A percentile compares a stretch with the other conserved stretches of the same genome.
phyloP scores from a whole-genome alignment of 1,284 basidiomycete species.

The Taiwanofungus camphoratus region DNA sequence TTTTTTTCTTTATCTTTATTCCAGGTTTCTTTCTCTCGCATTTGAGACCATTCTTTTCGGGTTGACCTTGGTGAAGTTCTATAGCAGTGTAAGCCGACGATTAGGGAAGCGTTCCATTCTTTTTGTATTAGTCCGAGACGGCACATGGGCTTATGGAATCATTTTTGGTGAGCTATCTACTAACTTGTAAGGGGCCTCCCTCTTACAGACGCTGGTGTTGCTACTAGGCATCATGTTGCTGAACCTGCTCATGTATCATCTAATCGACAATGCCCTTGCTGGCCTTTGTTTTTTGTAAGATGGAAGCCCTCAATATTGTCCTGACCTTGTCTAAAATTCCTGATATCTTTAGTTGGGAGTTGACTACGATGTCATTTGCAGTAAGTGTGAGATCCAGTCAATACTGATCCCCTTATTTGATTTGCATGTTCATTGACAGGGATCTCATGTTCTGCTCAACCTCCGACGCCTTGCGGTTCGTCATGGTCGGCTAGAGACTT shows the following conservation, averaged over 20 bases:
- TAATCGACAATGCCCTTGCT: conserved; percentile 3
- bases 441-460: conserved; percentile 13
- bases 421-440: not conserved
- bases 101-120: conserved; percentile 9
- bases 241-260: conserved; percentile 4
- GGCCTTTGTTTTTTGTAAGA: conserved; percentile 4
- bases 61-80: conserved; percentile 11
- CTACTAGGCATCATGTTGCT: conserved; percentile 6
- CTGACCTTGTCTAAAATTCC: not conserved
- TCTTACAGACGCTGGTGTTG: not conserved
- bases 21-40: conserved; percentile 12
- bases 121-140: conserved; percentile 16
- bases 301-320: too few relatives aligned
- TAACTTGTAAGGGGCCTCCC: not conserved
- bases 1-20: not conserved
- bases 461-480: conserved; percentile 5
- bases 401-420: not conserved
- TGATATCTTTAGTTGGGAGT: conserved; percentile 11
- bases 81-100: conserved; percentile 1
- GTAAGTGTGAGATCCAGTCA: conserved; percentile 1
- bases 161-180: conserved; percentile 14
- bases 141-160: conserved; percentile 18
- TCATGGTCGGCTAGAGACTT: too few relatives aligned
- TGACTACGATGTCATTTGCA: conserved; percentile 13
- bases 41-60: conserved; percentile 13